Base-by-base conservation (phyloP, 1,139 yeast genomes). In the Suhomyces taliae region DNA sequence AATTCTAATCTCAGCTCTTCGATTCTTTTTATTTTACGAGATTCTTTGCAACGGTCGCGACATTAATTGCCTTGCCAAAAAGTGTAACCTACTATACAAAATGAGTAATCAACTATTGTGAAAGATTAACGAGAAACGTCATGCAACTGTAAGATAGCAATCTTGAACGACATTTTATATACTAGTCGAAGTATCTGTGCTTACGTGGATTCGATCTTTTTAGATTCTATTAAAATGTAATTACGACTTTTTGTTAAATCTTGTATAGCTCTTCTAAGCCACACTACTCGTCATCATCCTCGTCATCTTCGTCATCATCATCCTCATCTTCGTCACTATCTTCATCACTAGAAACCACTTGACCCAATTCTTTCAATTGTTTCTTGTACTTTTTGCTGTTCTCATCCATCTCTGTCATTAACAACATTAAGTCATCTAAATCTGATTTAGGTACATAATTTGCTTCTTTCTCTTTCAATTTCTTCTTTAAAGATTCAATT, bases 341-440 rank as follows among this genome's bases (percentile, higher is more conserved):
- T 35, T 73, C 81, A 42, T 76, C 81, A 40, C 76, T 73, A 3
- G 79, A 73, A 1, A 78, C 73, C 2, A 68, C 79, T 46, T 66
- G 70, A 1, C 83, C 88, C 33, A 83, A 58, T 0, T 63, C 68
- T 49, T 70, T 72, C 33, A 86, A 70, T 50, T 72, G 75, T 12
- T 63, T 59, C 56, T 85, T 85, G 62, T 88, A 87, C 54, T 73
- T 74, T 34, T 76, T 74, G 50, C 79, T 83, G 50, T 79, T 79
- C 43, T 87, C 93, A 54, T 87, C 95, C 59, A 87, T 69, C 39
- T 87, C 95, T 11, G 86, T 76, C 66, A 90, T 80, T 37, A 89
- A 68, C 37, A 87, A 68, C 84, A 89, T 80, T 52, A 89, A 66
- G 48, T 88, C 96, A 59, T 90, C 96, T 11, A 86, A 62, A 42